phyloP scores from a whole-genome alignment of 768 basidiomycete species.

The Holtermannia corniformis region DNA sequence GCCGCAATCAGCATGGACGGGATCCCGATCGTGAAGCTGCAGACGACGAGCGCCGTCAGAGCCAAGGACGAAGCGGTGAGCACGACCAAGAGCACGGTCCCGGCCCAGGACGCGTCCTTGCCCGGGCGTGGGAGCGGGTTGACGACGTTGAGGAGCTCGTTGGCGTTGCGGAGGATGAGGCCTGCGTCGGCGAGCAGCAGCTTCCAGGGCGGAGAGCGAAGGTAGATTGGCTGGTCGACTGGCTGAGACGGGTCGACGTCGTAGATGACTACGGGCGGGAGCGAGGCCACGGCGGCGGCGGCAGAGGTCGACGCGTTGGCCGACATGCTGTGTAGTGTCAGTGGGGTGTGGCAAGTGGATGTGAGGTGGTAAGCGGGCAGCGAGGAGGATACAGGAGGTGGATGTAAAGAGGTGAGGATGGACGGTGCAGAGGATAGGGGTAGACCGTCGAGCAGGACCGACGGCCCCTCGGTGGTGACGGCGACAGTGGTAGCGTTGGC shows the following conservation, averaged over 20 bases:
- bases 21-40: not conserved
- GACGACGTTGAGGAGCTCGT: slow-evolving; percentile 4
- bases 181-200: slow-evolving; percentile 1
- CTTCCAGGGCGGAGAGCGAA: slow-evolving; percentile 2
- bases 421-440: no score
- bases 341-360: no score
- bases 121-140: not conserved
- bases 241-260: slow-evolving; percentile 7
- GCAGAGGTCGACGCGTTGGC: no score
- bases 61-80: not conserved
- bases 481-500: no score
- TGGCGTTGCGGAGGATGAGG: slow-evolving; percentile 3
- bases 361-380: no score
- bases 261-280: slow-evolving; percentile 6
- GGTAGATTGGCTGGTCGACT: not conserved
- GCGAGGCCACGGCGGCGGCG: no score
- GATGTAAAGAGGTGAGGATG: no score
- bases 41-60: not conserved
- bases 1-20: not conserved
- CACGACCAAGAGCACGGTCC: not conserved
- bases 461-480: no score
- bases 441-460: no score
- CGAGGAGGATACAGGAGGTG: no score
- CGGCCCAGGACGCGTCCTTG: not conserved
- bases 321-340: no score